Conservation (phyloP, 305 asterid species). For the Caryopteris hybrid region DNA sequence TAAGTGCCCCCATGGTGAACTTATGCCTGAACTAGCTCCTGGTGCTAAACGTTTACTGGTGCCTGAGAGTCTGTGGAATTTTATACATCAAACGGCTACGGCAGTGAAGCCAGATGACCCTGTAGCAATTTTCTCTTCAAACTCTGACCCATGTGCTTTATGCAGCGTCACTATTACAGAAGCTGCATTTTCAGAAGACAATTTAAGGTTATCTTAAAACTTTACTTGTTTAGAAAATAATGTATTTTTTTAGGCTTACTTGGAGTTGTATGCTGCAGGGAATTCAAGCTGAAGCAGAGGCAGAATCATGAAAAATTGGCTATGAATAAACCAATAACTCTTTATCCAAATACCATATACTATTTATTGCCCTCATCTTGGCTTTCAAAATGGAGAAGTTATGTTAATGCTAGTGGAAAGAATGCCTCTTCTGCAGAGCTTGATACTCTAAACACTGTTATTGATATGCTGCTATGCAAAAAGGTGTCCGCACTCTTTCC, state of each 20-base stretch:
- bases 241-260: conserved; percentile 30
- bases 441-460: conserved; percentile 49
- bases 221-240: conserved; percentile 12
- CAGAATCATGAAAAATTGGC: conserved; percentile 85
- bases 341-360: conserved; percentile 55
- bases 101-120: conserved; percentile 75
- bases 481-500: conserved; percentile 47
- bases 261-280: conserved; percentile 57
- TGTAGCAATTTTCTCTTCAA: conserved; percentile 54
- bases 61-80: conserved; percentile 87
- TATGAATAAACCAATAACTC: conserved; percentile 48
- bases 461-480: conserved; percentile 66
- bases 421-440: conserved; percentile 56
- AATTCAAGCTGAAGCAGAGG: conserved; percentile 78
- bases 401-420: conserved; percentile 65
- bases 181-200: conserved; percentile 86
- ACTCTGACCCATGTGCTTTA: conserved; percentile 66
- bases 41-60: conserved; percentile 82
- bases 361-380: conserved; percentile 81
- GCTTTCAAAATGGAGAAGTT: conserved; percentile 85
- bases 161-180: conserved; percentile 72
- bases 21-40: conserved; percentile 86
- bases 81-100: conserved; percentile 62
- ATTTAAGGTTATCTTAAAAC: conserved; percentile 54
- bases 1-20: conserved; percentile 88